phyloP scores from a whole-genome alignment of 768 basidiomycete genomes.

The Lactarius psammicola region DNA sequence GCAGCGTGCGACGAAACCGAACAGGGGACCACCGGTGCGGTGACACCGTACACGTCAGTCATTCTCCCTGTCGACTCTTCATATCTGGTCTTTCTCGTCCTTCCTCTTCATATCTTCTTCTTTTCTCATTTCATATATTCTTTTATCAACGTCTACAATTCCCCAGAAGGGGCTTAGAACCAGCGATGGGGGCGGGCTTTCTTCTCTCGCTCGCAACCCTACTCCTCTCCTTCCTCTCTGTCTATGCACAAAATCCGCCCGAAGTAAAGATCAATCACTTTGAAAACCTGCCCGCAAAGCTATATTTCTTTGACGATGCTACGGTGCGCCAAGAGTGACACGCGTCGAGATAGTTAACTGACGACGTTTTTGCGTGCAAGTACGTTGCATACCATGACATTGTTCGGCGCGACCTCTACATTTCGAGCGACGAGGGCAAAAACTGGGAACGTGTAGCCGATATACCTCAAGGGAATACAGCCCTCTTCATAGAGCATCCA shows the following conservation, averaged over 20 bases:
- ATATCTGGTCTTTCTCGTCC: background rate
- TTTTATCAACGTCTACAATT: background rate
- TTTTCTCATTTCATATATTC: background rate
- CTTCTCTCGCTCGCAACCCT: conserved; percentile 1
- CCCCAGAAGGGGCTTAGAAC: conserved; percentile 6
- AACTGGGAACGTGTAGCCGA: conserved; percentile 51
- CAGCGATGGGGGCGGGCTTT: conserved; percentile 5
- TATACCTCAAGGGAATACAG: conserved; percentile 56
- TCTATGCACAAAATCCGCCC: conserved; percentile 24
- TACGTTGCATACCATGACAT: conserved; percentile 81
- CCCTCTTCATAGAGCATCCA: conserved; percentile 84
- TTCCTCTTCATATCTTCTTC: background rate
- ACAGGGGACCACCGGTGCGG: background rate
- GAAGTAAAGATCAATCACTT: conserved; percentile 48
- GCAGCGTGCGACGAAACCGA: background rate
- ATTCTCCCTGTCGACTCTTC: background rate
- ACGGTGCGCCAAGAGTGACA: conserved; percentile 48
- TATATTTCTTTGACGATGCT: conserved; percentile 95
- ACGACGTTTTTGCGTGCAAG: conserved; percentile 35
- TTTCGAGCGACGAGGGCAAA: conserved; percentile 88
- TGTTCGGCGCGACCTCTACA: conserved; percentile 61
- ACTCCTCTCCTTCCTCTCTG: conserved; percentile 11
- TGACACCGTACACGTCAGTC: background rate
- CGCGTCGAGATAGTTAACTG: background rate
- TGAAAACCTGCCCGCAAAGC: conserved; percentile 64